A percentile compares a stretch with the other conserved stretches of the same genome.
These are phyloP conservation scores for Suillus occidentalis DNA, from an alignment of 768 basidiomycete genomes.

Conservation along the genomic window DNA sequence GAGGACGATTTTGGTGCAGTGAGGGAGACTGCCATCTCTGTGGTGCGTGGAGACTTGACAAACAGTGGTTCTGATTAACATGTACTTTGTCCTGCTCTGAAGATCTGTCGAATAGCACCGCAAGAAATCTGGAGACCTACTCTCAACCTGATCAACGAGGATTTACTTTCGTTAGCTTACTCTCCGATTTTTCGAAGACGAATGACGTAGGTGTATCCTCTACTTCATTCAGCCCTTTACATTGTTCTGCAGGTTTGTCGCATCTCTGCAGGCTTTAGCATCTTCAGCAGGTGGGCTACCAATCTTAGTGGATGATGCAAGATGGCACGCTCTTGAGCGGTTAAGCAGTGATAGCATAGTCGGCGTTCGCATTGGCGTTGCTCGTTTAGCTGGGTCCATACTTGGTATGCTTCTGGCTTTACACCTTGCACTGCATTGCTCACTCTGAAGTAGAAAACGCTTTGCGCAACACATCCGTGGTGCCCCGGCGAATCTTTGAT, in stretches of 20 bases:
- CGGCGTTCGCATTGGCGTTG: constrained; percentile 84
- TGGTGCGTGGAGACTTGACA: constrained; percentile 46
- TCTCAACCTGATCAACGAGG: constrained; percentile 38
- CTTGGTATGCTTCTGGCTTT: constrained; percentile 45
- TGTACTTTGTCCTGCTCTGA: neutral
- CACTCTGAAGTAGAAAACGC: neutral
- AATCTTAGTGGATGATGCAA: constrained; percentile 41
- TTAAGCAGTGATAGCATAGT: constrained; percentile 69
- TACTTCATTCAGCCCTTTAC: constrained; percentile 15
- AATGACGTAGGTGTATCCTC: constrained; percentile 59
- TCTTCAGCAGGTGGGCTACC: constrained; percentile 34
- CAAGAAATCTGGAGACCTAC: constrained; percentile 31
- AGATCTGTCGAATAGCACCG: constrained; percentile 2
- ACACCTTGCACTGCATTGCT: constrained; percentile 3
- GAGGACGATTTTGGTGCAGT: constrained; percentile 85
- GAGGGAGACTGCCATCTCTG: constrained; percentile 67
- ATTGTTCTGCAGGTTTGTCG: constrained; percentile 58
- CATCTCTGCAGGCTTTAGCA: constrained; percentile 65
- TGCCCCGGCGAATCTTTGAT: constrained; percentile 37
- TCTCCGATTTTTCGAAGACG: constrained; percentile 57
- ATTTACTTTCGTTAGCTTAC: constrained; percentile 45
- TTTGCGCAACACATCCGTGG: neutral
- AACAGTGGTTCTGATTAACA: constrained; percentile 11
- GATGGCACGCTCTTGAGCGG: constrained; percentile 51
- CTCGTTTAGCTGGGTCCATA: constrained; percentile 64